Base-by-base conservation (phyloP, 345 rosid species). In the Lepidium africanum region DNA sequence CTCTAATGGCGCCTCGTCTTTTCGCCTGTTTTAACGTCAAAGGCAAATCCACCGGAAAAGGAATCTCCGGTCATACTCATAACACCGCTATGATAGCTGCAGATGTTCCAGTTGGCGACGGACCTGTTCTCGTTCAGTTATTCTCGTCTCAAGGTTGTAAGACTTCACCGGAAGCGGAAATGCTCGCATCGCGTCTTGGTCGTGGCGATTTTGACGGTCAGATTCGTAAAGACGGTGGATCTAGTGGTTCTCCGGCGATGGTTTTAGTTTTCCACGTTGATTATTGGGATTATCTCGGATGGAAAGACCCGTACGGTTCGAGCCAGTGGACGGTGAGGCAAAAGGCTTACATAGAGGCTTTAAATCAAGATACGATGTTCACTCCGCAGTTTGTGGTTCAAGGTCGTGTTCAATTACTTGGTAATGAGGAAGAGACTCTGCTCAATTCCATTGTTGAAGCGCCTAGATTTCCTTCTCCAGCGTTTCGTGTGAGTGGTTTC, bases 61-160 rank as follows among this genome's bases (percentile, higher is more conserved):
- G 61, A 0, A 25, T 54, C 13, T 32, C 72, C 56, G 37, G 72
- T 21, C 64, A 58, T 25, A 65, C 23, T 21, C 64, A 58, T 25
- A 65, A 35, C 3, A 41, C 77, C 3, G 49, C 77, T 1, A 54
- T 59, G 1, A 56, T 53, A 3, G 73, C 75, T 5, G 72, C 69
- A 1, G 89, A 89, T 47, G 79, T 67, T 50, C 72, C 78, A 5
- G 67, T 78, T 0, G 83, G 39, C 71, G 81, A 16, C 32, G 94
- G 79, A 57, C 79, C 82, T 45, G 78, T 91, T 23, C 46, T 91
- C 71, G 96, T 91, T 65, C 91, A 91, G 84, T 73, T 89, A 41
- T 91, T 91, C 74, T 83, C 97, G 0, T 91, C 97, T 0, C 97
- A 91, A 78, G 97, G 97, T 3, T 91, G 97, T 51, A 64, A 65